Conservation (phyloP, 176 grass and related monocot species). For the Eragrostis curvula region DNA sequence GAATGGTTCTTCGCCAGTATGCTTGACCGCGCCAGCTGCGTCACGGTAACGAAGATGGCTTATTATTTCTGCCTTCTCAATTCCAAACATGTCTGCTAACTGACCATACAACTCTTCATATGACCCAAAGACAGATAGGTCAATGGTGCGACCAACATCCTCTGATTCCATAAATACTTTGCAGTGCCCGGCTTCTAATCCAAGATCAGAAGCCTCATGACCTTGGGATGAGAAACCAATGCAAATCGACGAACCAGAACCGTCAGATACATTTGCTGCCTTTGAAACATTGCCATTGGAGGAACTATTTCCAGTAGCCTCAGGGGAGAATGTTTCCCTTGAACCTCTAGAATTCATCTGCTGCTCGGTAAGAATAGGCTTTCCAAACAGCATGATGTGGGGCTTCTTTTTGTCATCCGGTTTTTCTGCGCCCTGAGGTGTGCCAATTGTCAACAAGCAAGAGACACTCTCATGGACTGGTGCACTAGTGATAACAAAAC, state of each 20-base stretch:
- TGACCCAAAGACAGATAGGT: conserved; percentile 65
- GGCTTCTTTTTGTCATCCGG: conserved; percentile 51
- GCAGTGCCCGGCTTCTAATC: conserved; percentile 64
- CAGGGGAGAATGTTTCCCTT: conserved; percentile 54
- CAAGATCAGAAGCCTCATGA: conserved; percentile 47
- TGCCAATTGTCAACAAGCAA: conserved; percentile 73
- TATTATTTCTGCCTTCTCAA: conserved; percentile 66
- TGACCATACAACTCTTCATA: conserved; percentile 75
- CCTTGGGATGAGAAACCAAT: conserved; percentile 50
- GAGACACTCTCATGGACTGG: conserved; percentile 58
- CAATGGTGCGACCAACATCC: conserved; percentile 77
- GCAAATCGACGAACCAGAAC: conserved; percentile 58
- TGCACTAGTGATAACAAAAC: conserved; percentile 48
- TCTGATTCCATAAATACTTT: conserved; percentile 79
- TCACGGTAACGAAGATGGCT: conserved; percentile 69
- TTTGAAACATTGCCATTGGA: conserved; percentile 44
- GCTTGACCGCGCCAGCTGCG: conserved; percentile 69
- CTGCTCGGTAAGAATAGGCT: conserved; percentile 70
- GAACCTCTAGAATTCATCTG: conserved; percentile 68
- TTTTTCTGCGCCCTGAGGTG: conserved; percentile 57
- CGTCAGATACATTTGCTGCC: conserved; percentile 52
- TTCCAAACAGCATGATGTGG: conserved; percentile 77
- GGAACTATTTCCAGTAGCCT: conserved; percentile 46
- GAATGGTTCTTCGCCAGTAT: conserved; percentile 69
- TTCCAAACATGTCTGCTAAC: conserved; percentile 80